Evolutionary conservation across 495 filamentous ascomycete genomes (phyloP).

Genomic region (Penicillium crystallinum): DNA sequence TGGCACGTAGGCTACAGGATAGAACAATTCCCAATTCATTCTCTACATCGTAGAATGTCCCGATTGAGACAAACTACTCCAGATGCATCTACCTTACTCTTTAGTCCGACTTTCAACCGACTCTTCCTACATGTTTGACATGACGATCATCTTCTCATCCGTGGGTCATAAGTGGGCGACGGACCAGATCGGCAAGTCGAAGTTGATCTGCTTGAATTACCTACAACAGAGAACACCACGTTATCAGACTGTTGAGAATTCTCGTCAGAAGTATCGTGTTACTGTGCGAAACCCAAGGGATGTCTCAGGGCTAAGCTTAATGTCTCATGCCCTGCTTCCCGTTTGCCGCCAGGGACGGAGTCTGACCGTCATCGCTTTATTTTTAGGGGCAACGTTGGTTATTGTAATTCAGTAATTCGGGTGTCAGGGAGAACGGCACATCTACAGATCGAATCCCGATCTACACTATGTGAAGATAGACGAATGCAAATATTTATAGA

Average conservation of each 20-base stretch:
- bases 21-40: too few species aligned
- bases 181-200: constrained; percentile 2
- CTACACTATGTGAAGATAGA: not conserved
- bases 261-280: too few species aligned
- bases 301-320: not conserved
- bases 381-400: not conserved
- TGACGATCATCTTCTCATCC: not conserved
- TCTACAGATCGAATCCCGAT: too few species aligned
- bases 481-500: not conserved
- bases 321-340: constrained; percentile 3
- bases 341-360: constrained; percentile 1
- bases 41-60: too few species aligned
- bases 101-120: too few species aligned
- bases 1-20: not conserved
- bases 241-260: not conserved
- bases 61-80: too few species aligned
- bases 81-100: too few species aligned
- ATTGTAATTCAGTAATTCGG: not conserved
- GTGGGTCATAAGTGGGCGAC: not conserved
- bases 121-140: not conserved
- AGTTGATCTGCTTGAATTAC: not conserved
- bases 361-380: not conserved
- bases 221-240: not conserved
- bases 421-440: too few species aligned
- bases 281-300: not conserved